Evolutionary conservation across 1,139 yeast genomes (phyloP), one percentile per base, ranked within the genome.

Genomic region (Saccharomycopsis phalli): DNA sequence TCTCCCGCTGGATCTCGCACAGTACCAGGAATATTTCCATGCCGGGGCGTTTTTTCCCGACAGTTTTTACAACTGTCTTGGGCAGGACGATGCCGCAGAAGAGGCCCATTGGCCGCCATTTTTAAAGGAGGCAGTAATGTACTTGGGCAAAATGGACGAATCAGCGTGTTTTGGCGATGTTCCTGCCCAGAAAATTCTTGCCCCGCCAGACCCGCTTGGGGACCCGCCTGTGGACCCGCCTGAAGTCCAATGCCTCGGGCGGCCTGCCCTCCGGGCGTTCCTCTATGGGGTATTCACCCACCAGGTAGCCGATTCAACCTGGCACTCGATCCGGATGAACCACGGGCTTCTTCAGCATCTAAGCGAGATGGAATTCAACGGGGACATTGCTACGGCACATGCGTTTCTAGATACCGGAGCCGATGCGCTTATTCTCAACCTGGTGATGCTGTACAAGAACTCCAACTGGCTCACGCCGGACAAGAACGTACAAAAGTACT

Each of bases 21-120:
- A 44, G 3, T 49, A 44, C 26, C 22, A 47, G 2, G 53, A 58
- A 1, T 54, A 47, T 42, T 47, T 60, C 27, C 56, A 66, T 14
- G 68, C 76, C 1, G 82, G 82, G 0, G 65, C 80, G 0, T 76
- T 76, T 52, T 72, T 70, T 50, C 83, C 82, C 0, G 83, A 76
- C 51, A 73, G 78, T 0, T 70, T 74, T 49, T 76, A 76, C 53
- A 62, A 67, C 22, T 76, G 82, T 52, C 57, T 71, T 44, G 52
- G 52, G 10, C 50, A 57, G 36, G 60, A 69, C 3, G 66, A 67
- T 4, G 70, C 68, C 3, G 77, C 80, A 2, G 83, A 76, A 53
- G 68, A 59, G 29, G 63, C 76, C 1, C 82, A 76, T 51, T 76
- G 83, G 82, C 81, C 82, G 2, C 75, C 76, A 2, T 76, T 75